A percentile compares a stretch with the other conserved stretches of the same genome.
Evolutionary conservation across 371 early-diverging fungal genomes (phyloP).

Genomic region (Mucor saturninus): DNA sequence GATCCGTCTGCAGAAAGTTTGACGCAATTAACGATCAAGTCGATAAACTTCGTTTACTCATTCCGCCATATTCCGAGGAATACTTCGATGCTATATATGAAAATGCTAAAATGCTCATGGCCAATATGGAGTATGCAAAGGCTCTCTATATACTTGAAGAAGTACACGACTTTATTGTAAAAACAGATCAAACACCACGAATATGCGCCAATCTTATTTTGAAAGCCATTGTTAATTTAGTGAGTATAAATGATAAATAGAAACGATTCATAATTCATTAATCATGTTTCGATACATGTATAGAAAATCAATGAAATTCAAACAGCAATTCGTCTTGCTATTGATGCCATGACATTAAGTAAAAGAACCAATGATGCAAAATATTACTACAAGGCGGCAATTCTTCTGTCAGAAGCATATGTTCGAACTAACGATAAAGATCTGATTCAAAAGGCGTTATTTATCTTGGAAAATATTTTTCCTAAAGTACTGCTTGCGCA

Average conservation of each 20-base stretch:
- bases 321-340: slow-evolving; percentile 24
- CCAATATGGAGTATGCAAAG: slow-evolving; percentile 13
- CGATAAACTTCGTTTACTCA: background rate
- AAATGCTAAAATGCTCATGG: slow-evolving; percentile 1
- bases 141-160: slow-evolving; percentile 14
- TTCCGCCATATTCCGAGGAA: slow-evolving; percentile 15
- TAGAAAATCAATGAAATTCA: slow-evolving; percentile 23
- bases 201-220: slow-evolving; percentile 13
- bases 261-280: too few species aligned
- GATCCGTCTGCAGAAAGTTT: slow-evolving; percentile 1
- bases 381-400: slow-evolving; percentile 21
- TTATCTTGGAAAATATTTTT: slow-evolving; percentile 22
- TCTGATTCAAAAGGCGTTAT: slow-evolving; percentile 12
- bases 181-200: slow-evolving; percentile 13
- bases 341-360: slow-evolving; percentile 18
- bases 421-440: slow-evolving; percentile 4
- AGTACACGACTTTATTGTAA: slow-evolving; percentile 10
- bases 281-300: background rate
- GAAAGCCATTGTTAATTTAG: slow-evolving; percentile 17
- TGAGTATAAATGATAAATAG: background rate
- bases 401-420: slow-evolving; percentile 25
- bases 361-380: slow-evolving; percentile 19
- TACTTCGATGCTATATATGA: slow-evolving; percentile 14
- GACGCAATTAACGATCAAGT: slow-evolving; percentile 2
- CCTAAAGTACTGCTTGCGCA: slow-evolving; percentile 28